Evolutionary conservation across 1,139 yeast species (phyloP), one percentile per base, ranked within the genome.

Genomic region (Waltiozyma sp.): DNA sequence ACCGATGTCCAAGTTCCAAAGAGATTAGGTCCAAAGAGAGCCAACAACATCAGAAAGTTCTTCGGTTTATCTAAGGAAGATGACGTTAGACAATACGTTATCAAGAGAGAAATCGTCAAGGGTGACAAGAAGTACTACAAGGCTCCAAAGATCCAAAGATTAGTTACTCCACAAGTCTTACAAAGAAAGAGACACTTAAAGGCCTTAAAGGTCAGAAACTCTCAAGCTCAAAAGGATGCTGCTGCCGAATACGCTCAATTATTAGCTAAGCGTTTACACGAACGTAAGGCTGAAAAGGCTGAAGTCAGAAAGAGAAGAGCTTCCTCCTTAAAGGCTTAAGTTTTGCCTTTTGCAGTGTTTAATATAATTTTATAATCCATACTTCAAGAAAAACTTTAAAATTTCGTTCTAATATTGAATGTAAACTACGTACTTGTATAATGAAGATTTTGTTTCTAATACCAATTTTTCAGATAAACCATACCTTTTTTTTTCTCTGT

Each of bases 1-100:
- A 91, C 97, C 63, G 93, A 91, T 71, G 63, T 79, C 66, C 80
- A 91, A 68, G 80, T 82, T 66, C 95, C 96, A 75, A 88, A 87
- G 84, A 87, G 96, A 80, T 85, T 88, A 68, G 97, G 97, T 66
- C 96, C 98, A 75, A 91, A 91, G 94, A 88, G 97, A 83, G 98
- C 98, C 68, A 88, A 87, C 93, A 75, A 89, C 88, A 91, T 91
- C 71, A 88, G 97, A 83, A 88, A 88, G 75, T 89, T 91, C 94
- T 91, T 86, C 67, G 96, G 96, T 76, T 82, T 91, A 69, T 72
- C 96, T 75, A 88, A 89, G 82, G 95, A 86, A 71, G 95, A 87
- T 65, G 95, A 87, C 66, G 95, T 87, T 50, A 79, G 82, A 68
- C 81, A 89, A 77, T 91, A 79, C 72, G 98, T 91, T 63, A 84